Percentiles rank a stretch among this genome's conserved stretches.
Conservation (phyloP, 208 protist genomes). For the Phytomonas serpens region DNA sequence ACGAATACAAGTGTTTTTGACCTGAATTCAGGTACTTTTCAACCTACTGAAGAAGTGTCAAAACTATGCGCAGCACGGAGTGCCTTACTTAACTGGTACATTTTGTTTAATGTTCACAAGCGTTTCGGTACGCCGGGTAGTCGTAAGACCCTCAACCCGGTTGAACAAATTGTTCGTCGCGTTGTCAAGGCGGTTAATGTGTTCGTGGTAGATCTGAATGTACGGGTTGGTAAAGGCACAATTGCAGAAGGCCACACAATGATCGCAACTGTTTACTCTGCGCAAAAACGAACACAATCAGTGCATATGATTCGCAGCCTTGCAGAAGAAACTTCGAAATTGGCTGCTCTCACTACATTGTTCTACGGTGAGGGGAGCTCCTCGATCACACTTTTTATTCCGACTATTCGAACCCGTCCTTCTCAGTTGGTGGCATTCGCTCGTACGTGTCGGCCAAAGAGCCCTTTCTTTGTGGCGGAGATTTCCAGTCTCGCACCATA, state of each 20-base stretch:
- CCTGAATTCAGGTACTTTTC: slow-evolving; percentile 29
- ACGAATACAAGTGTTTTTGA: slow-evolving; percentile 53
- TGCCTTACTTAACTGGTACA: slow-evolving; percentile 62
- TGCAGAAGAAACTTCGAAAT: slow-evolving; percentile 71
- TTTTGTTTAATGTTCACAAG: slow-evolving; percentile 77
- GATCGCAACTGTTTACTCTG: slow-evolving; percentile 88
- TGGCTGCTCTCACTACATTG: slow-evolving; percentile 75
- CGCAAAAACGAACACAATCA: slow-evolving; percentile 66
- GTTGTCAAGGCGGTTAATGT: slow-evolving; percentile 87
- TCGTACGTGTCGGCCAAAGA: slow-evolving; percentile 82
- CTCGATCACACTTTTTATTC: slow-evolving; percentile 85
- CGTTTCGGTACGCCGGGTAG: slow-evolving; percentile 83
- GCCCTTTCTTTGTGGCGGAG: slow-evolving; percentile 85
- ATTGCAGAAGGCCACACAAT: slow-evolving; percentile 87
- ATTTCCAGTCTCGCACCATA: slow-evolving; percentile 65
- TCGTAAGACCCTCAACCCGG: slow-evolving; percentile 71
- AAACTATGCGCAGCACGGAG: slow-evolving; percentile 31
- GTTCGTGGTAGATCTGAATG: slow-evolving; percentile 86
- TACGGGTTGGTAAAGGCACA: slow-evolving; percentile 79
- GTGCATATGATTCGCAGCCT: slow-evolving; percentile 87
- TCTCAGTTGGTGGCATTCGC: slow-evolving; percentile 84
- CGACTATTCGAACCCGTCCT: slow-evolving; percentile 54
- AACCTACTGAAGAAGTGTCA: slow-evolving; percentile 18
- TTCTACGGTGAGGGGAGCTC: slow-evolving; percentile 87
- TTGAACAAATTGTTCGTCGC: slow-evolving; percentile 83